A percentile compares a stretch with the other conserved stretches of the same genome.
Evolutionary conservation across 176 grass and related monocot species (phyloP).

Genomic region (Carex cristatella): DNA sequence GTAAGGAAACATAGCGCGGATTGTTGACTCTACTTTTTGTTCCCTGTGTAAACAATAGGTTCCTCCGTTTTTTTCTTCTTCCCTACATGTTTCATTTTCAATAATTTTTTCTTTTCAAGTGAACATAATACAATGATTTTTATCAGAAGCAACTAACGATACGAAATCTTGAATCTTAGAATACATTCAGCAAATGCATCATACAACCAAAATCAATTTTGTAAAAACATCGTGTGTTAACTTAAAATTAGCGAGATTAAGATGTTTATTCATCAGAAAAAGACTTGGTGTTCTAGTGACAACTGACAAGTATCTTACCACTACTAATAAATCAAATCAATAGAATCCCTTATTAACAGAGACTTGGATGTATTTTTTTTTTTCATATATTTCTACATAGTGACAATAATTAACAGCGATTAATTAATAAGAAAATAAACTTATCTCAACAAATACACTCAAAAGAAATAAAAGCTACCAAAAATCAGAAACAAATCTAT

Average conservation of each 20-base stretch:
- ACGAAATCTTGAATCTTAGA: too few relatives aligned
- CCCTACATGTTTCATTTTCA: too few relatives aligned
- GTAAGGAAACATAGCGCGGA: too few relatives aligned
- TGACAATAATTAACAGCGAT: constrained; percentile 7
- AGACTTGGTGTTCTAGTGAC: not conserved
- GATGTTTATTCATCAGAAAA: not conserved
- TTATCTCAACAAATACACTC: constrained; percentile 6
- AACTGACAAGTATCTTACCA: not conserved
- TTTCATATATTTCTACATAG: not conserved
- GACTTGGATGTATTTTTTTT: not conserved
- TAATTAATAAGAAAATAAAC: not conserved
- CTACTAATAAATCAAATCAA: not conserved
- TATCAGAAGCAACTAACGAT: too few relatives aligned
- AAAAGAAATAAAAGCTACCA: not conserved
- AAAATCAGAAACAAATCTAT: constrained; percentile 10
- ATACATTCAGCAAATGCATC: too few relatives aligned
- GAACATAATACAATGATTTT: too few relatives aligned
- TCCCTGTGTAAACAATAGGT: too few relatives aligned
- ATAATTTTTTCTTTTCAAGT: too few relatives aligned
- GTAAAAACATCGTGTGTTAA: too few relatives aligned
- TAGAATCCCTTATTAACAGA: not conserved
- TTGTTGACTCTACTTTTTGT: too few relatives aligned
- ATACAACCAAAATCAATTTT: too few relatives aligned
- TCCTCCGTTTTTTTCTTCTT: too few relatives aligned
- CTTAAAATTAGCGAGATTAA: not conserved